These are phyloP conservation scores for Odontarrhena argentea DNA, from an alignment of 345 rosid species.

Conservation along the genomic window DNA sequence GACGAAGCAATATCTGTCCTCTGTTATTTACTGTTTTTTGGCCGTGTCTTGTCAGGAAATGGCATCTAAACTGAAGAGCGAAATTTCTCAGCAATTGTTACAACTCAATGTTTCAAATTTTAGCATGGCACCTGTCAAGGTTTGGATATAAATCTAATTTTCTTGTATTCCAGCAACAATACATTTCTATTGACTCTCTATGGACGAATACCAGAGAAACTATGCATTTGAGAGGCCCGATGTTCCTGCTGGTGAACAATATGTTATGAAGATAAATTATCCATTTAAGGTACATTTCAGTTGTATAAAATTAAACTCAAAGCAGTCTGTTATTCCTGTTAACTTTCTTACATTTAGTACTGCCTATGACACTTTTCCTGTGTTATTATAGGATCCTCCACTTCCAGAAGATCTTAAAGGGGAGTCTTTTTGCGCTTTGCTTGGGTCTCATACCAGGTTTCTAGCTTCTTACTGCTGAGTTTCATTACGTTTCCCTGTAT, in stretches of 20 bases:
- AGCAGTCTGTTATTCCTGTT: neutral
- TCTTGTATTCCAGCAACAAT: conserved; percentile 2
- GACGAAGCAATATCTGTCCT: neutral
- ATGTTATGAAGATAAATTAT: conserved; percentile 82
- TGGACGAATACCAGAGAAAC: conserved; percentile 59
- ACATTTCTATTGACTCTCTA: conserved; percentile 27
- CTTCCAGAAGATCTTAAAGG: conserved; percentile 88
- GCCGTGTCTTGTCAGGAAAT: conserved; percentile 53
- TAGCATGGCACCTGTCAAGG: conserved; percentile 90
- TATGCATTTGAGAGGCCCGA: conserved; percentile 85
- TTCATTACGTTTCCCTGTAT: conserved; percentile 32
- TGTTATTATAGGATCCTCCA: conserved; percentile 71
- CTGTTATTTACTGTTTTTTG: conserved; percentile 26
- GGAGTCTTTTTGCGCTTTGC: conserved; percentile 72
- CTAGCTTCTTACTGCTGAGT: conserved; percentile 20
- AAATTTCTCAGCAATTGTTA: conserved; percentile 66
- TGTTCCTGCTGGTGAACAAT: conserved; percentile 80
- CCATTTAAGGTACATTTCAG: conserved; percentile 74
- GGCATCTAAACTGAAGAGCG: conserved; percentile 72
- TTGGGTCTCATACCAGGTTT: conserved; percentile 93
- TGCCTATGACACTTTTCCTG: conserved; percentile 1
- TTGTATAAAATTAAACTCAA: neutral
- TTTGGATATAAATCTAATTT: conserved; percentile 42
- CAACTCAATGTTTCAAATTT: conserved; percentile 76
- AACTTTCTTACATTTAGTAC: neutral